Evolutionary conservation across 2,329 filamentous ascomycete species (phyloP), one percentile per base, ranked within the genome.

Genomic region (Epichloe uncinata): DNA sequence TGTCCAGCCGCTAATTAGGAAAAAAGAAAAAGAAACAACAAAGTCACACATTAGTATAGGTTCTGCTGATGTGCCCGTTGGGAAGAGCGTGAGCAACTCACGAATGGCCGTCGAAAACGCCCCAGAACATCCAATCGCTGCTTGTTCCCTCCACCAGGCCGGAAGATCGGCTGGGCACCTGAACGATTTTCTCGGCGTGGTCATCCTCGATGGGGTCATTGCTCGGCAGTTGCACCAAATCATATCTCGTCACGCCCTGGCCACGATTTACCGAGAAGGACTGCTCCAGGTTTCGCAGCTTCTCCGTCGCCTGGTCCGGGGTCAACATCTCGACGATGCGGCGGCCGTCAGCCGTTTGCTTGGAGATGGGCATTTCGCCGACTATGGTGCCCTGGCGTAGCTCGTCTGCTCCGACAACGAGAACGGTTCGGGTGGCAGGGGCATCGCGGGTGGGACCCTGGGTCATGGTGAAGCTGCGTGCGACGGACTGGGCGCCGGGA

Each of bases 61-160:
- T 30, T 30, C 26, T 30, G 26, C 26, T n/a, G n/a, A n/a, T 30
- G 26, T 30, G 26, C 8, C 26, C 3, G 26, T 9, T 30, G 26
- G 8, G 26, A 30, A 30, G 26, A 30, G 26, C 8, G 44, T 2
- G 18, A 16, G 15, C 30, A 42, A 77, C 78, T 67, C 72, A 91
- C 87, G 87, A 87, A 68, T 98, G 93, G 0, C 93, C 93, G 63
- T 98, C 93, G 66, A 97, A 98, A 16, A 98, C 90, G 51, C 90
- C 93, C 93, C 94, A 98, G 66, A 98, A 98, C 89, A 97, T 97
- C 93, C 93, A 98, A 67, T 98, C 94, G 54, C 79, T 87, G 52
- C 42, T 53, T 6, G 45, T 38, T 12, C 75, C 65, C 35, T 63
- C 58, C 20, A 61, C 58, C 20, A 61, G 59, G 22, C 60, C 61